These are phyloP conservation scores for Decorospora gaudefroyi DNA, from an alignment of 2,329 filamentous ascomycete genomes.

Conservation along the genomic window DNA sequence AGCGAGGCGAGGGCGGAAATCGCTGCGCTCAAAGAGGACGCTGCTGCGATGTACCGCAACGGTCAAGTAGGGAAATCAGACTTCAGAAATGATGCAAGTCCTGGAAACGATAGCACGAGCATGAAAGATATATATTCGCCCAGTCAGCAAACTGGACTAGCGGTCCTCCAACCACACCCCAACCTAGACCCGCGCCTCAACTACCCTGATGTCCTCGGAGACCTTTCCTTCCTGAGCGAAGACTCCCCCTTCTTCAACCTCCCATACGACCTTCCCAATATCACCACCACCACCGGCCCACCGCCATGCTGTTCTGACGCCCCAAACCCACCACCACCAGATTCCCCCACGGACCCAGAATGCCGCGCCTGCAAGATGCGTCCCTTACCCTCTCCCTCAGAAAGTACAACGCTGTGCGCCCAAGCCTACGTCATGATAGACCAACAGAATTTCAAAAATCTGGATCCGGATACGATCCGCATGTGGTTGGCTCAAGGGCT, in stretches of 20 bases:
- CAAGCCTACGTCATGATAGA: conserved; percentile 43
- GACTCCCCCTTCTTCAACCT: background rate
- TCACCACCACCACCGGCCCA: conserved; percentile 12
- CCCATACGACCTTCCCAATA: background rate
- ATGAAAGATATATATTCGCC: background rate
- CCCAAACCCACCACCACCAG: background rate
- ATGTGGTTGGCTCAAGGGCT: conserved; percentile 42
- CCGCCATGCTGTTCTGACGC: conserved; percentile 36
- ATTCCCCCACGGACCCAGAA: conserved; percentile 22
- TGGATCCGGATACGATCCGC: conserved; percentile 39
- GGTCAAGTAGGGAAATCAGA: background rate
- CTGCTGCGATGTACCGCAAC: conserved; percentile 14
- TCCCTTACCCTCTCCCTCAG: conserved; percentile 32
- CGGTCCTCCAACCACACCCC: background rate
- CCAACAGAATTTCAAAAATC: conserved; percentile 42
- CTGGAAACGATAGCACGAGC: background rate
- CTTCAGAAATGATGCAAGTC: background rate
- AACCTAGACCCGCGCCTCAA: conserved; percentile 9
- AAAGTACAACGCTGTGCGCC: conserved; percentile 43
- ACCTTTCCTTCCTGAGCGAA: conserved; percentile 19
- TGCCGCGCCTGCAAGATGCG: conserved; percentile 36
- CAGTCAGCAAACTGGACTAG: conserved; percentile 5
- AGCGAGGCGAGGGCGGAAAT: conserved; percentile 36
- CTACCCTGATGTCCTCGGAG: conserved; percentile 12
- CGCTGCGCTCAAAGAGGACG: conserved; percentile 25